A percentile compares a stretch with the other conserved stretches of the same genome.
phyloP scores from a whole-genome alignment of 495 filamentous ascomycete genomes.

The Melanomma pulvis-pyrius region DNA sequence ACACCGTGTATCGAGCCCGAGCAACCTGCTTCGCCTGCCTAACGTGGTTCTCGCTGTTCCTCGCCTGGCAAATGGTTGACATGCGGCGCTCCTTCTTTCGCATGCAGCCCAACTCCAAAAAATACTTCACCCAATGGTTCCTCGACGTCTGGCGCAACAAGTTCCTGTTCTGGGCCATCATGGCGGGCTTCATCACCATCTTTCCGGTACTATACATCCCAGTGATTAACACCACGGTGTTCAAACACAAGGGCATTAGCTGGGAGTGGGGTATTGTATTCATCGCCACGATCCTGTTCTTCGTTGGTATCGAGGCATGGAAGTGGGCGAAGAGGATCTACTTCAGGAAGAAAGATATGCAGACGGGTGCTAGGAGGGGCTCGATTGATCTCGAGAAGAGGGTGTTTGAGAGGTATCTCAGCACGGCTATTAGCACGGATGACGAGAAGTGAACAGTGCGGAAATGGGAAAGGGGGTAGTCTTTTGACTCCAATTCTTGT shows the following conservation, averaged over 20 bases:
- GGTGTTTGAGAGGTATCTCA: conserved; percentile 37
- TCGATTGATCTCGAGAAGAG: conserved; percentile 34
- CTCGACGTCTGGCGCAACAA: conserved; percentile 68
- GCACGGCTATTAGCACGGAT: conserved; percentile 23
- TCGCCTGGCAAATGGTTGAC: conserved; percentile 53
- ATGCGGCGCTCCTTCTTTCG: conserved; percentile 43
- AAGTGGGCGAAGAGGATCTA: conserved; percentile 62
- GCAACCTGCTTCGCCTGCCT: conserved; percentile 76
- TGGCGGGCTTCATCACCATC: conserved; percentile 65
- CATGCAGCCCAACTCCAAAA: conserved; percentile 61
- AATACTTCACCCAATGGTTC: conserved; percentile 51
- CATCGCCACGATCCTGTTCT: conserved; percentile 60
- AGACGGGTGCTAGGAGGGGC: conserved; percentile 10
- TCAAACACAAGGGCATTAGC: conserved; percentile 72
- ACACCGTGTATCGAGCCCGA: conserved; percentile 71
- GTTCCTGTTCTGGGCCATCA: conserved; percentile 75
- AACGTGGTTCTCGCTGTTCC: conserved; percentile 71
- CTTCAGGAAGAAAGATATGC: conserved; percentile 31
- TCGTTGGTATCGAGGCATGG: conserved; percentile 67
- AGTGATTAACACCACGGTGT: conserved; percentile 65
- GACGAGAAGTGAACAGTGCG: conserved; percentile 15
- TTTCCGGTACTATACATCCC: conserved; percentile 78
- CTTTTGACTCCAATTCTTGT: background rate
- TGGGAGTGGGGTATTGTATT: conserved; percentile 75
- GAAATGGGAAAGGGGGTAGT: background rate